These are phyloP conservation scores for Monoraphidium neglectum DNA, from an alignment of 139 green algal species.

Conservation along the genomic window DNA sequence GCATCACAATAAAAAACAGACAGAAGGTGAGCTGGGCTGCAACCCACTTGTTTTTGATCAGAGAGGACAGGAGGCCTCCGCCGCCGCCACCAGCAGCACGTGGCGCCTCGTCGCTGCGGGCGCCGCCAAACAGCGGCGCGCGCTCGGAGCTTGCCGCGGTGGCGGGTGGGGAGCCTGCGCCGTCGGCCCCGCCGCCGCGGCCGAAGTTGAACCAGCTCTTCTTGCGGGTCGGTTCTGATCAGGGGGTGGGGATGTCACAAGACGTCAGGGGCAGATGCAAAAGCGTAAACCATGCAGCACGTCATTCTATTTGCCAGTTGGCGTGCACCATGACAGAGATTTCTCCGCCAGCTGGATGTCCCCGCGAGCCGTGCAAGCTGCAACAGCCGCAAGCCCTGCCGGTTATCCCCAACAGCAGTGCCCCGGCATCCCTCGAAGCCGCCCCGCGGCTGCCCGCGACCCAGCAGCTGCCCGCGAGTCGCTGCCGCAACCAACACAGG, in stretches of 20 bases:
- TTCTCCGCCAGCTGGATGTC: too few relatives aligned
- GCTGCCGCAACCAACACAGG: neutral
- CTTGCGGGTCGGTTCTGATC: neutral
- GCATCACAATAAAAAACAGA: neutral
- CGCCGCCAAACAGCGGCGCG: conserved; percentile 3
- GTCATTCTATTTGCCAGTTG: too few relatives aligned
- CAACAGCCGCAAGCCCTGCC: too few relatives aligned
- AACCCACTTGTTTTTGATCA: conserved; percentile 30
- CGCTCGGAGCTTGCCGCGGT: neutral
- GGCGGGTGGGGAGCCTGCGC: neutral
- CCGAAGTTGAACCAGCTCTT: conserved; percentile 24
- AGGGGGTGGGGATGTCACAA: neutral
- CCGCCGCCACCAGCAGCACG: neutral
- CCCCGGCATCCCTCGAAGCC: neutral
- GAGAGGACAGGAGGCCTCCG: conserved; percentile 16
- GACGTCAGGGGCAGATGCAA: too few relatives aligned
- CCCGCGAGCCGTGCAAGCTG: too few relatives aligned
- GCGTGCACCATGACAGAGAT: too few relatives aligned
- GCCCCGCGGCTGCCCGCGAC: neutral
- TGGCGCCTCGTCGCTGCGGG: neutral
- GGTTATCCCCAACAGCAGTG: neutral
- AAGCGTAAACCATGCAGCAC: too few relatives aligned
- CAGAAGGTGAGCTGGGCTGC: neutral
- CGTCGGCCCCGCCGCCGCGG: conserved; percentile 12
- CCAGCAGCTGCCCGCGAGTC: neutral